Conservation (phyloP, 2,329 filamentous ascomycete genomes). For the Setomelanomma holmii region DNA sequence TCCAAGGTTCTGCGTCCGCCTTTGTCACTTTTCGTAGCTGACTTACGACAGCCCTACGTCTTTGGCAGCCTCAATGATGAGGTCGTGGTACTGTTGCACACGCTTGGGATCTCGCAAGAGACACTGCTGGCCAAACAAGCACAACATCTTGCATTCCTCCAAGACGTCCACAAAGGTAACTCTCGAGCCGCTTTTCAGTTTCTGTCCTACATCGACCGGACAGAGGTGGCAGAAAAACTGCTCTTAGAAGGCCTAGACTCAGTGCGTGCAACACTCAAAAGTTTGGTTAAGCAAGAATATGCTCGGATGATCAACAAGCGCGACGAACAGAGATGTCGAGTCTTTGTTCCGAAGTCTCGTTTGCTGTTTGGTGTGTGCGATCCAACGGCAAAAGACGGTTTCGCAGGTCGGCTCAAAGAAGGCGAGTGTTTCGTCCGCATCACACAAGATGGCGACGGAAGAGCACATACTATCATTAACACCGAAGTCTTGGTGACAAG, state of each 20-base stretch:
- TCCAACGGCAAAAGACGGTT: slow-evolving; percentile 26
- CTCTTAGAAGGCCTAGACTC: slow-evolving; percentile 48
- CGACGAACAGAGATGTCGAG: slow-evolving; percentile 48
- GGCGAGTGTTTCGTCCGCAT: slow-evolving; percentile 51
- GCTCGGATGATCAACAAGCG: slow-evolving; percentile 46
- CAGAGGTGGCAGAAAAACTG: slow-evolving; percentile 49
- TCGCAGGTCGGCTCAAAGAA: slow-evolving; percentile 40
- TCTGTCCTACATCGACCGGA: slow-evolving; percentile 42
- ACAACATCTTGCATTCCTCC: slow-evolving; percentile 46
- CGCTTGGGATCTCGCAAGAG: slow-evolving; percentile 44
- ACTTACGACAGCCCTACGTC: slow-evolving; percentile 44
- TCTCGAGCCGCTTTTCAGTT: slow-evolving; percentile 44
- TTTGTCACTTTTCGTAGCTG: neutral
- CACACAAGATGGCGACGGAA: slow-evolving; percentile 47
- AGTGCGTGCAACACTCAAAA: slow-evolving; percentile 33
- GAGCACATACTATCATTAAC: slow-evolving; percentile 41
- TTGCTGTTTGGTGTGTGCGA: slow-evolving; percentile 52
- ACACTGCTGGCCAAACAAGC: slow-evolving; percentile 47
- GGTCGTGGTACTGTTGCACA: slow-evolving; percentile 49
- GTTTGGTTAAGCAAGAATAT: slow-evolving; percentile 44
- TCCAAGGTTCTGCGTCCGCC: slow-evolving; percentile 44
- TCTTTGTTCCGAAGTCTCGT: slow-evolving; percentile 48
- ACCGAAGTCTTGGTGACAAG: slow-evolving; percentile 51
- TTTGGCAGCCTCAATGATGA: slow-evolving; percentile 55
- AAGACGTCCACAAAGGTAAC: slow-evolving; percentile 30